Evolutionary conservation across 257 asterid species (phyloP), one percentile per base, ranked within the genome.

Genomic region (Verbascum thapsus): DNA sequence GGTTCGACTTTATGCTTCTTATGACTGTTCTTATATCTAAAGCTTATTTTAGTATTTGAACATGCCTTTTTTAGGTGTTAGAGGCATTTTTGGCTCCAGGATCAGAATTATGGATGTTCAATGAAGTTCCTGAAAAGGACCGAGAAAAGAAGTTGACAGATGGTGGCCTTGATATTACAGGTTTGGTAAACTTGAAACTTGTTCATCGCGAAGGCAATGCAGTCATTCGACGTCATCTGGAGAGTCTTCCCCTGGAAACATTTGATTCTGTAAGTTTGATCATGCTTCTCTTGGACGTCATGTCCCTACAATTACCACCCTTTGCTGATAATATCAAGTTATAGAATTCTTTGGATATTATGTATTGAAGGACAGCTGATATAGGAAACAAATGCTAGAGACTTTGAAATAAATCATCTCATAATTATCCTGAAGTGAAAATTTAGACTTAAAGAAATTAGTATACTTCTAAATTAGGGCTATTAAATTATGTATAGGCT

Each of bases 81-180:
- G 96, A 91, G 85, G 96, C 96, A 40, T 77, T 91, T 69, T 71
- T 91, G 80, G 87, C 98, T 68, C 83, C 74, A 17, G 95, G 92
- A 64, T 91, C 98, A 47, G 90, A 91, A 65, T 78, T 91, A 71
- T 91, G 96, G 96, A 86, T 91, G 98, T 85, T 88, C 80, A 91
- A 88, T 55, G 98, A 91, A 80, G 96, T 91, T 58, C 80, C 80
- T 19, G 95, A 81, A 74, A 85, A 80, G 58, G 95, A 84, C 66
- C 78, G 98, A 71, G 94, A 86, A 59, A 77, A 49, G 55, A 91
- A 79, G 81, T 72, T 91, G 77, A 88, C 77, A n/a, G 96, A 91
- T 49, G 98, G 98, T 50, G 96, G 96, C 56, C 95, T 91, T 54
- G 90, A 88, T 72, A 84, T 88, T 67, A 79, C 82, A 48, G 90